These are phyloP conservation scores for Theobroma cacao DNA, from an alignment of 345 rosid genomes.

Conservation along the genomic window DNA sequence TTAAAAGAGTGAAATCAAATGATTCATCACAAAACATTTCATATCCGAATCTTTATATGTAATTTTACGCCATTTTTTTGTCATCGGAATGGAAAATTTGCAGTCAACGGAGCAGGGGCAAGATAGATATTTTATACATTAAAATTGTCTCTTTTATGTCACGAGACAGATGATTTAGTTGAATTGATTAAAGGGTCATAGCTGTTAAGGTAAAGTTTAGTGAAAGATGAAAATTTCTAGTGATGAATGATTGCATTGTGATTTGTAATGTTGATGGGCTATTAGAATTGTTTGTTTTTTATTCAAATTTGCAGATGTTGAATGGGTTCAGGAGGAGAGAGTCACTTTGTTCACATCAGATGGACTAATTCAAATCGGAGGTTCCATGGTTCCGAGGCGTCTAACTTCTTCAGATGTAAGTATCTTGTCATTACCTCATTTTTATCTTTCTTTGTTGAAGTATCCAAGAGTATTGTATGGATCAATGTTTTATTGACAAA, in stretches of 20 bases:
- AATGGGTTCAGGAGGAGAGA: slow-evolving; percentile 87
- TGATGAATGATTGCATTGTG: not conserved
- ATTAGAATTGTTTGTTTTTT: not conserved
- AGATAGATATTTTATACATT: not conserved
- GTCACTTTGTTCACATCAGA: slow-evolving; percentile 81
- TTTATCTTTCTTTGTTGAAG: not conserved
- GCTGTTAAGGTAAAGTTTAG: not conserved
- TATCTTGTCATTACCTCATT: not conserved
- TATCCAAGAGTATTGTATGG: not conserved
- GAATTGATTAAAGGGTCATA: slow-evolving; percentile 6
- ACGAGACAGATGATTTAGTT: not conserved
- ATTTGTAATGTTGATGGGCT: not conserved
- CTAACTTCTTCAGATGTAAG: slow-evolving; percentile 56
- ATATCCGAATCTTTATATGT: not conserved
- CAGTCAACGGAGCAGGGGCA: not conserved
- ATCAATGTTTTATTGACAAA: not conserved
- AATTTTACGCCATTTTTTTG: not conserved
- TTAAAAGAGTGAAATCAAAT: not conserved
- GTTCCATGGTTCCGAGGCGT: slow-evolving; percentile 76
- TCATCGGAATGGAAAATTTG: not conserved
- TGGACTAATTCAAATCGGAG: slow-evolving; percentile 84
- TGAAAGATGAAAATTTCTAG: not conserved
- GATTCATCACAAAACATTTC: not conserved
- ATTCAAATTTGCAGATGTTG: slow-evolving; percentile 37
- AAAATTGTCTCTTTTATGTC: slow-evolving; percentile 9